phyloP scores from a whole-genome alignment of 148 eudicot species.

The Agrostemma githago region DNA sequence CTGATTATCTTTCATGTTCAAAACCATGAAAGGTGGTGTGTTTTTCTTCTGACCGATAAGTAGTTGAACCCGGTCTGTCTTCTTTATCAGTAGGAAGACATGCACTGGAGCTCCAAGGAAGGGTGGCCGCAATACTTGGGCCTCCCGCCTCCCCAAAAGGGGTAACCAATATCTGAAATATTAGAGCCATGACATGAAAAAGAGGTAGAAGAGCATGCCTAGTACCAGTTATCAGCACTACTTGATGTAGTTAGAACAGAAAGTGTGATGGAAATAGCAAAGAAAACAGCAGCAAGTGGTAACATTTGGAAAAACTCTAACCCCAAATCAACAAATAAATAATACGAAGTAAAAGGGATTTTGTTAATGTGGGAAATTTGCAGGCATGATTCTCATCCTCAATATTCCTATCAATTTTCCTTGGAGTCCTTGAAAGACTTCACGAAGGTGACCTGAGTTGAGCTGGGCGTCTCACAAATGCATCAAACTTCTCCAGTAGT shows the following conservation, averaged over 20 bases:
- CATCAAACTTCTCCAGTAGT: too few species aligned
- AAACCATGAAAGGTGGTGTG: neutral
- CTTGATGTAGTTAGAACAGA: neutral
- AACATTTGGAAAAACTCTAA: neutral
- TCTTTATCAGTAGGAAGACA: neutral
- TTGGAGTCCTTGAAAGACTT: neutral
- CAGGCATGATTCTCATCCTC: too few species aligned
- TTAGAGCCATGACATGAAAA: neutral
- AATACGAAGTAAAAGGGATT: too few species aligned
- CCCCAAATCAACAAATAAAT: too few species aligned
- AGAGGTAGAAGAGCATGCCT: neutral
- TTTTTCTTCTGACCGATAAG: neutral
- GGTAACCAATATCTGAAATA: neutral
- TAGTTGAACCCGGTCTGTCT: neutral
- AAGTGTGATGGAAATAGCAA: neutral
- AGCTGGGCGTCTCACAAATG: too few species aligned
- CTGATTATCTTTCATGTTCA: neutral
- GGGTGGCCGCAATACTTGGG: conserved; percentile 18
- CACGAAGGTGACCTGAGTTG: neutral
- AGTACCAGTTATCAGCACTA: neutral
- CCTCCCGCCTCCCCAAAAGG: conserved; percentile 15
- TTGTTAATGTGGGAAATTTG: too few species aligned
- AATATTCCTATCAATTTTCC: neutral
- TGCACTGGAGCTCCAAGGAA: neutral
- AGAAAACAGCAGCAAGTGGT: too few species aligned